phyloP scores from a whole-genome alignment of 2,329 filamentous ascomycete species.

The Fusarium brachygibbosum region DNA sequence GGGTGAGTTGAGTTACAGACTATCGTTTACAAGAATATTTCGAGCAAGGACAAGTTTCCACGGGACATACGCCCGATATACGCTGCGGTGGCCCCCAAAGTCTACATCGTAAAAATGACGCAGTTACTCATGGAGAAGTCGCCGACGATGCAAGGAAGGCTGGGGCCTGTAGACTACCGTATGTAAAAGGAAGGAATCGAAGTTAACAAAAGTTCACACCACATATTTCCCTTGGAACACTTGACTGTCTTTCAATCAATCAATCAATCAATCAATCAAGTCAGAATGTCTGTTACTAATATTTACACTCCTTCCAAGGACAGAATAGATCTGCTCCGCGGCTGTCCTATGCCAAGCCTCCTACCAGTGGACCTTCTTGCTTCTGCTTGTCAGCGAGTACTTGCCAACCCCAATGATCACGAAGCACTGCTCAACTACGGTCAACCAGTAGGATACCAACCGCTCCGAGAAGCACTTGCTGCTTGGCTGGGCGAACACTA shows the following conservation, averaged over 20 bases:
- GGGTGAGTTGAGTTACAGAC: neutral
- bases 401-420: no score
- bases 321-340: neutral
- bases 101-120: no score
- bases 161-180: neutral
- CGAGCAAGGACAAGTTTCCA: neutral
- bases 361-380: neutral
- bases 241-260: neutral
- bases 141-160: no score
- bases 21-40: neutral
- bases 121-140: no score
- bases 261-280: neutral
- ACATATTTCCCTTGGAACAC: no score
- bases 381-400: neutral
- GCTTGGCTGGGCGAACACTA: neutral
- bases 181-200: neutral
- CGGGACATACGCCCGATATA: no score
- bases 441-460: neutral
- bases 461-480: neutral
- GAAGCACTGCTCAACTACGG: neutral
- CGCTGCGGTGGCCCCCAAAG: no score
- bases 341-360: neutral
- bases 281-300: neutral
- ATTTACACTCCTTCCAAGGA: neutral
- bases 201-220: no score